Evolutionary conservation across 2,329 filamentous ascomycete species (phyloP).

Genomic region (Thelonectria olida): DNA sequence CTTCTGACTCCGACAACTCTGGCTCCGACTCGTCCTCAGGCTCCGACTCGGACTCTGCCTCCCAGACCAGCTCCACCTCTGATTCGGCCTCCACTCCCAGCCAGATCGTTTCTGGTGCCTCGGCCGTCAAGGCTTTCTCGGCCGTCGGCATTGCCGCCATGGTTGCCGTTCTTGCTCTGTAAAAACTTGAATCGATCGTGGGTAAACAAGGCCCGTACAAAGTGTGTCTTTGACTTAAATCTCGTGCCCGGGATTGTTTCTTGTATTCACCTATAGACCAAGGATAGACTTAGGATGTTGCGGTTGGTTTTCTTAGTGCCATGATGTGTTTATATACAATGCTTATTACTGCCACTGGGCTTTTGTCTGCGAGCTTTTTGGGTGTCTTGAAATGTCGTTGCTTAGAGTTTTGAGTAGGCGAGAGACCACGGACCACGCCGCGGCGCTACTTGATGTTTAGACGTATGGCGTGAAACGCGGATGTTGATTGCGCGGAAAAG

Average conservation of each 20-base stretch:
- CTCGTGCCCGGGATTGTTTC: constrained; percentile 40
- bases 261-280: constrained; percentile 41
- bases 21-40: constrained; percentile 7
- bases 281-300: constrained; percentile 40
- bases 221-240: constrained; percentile 36
- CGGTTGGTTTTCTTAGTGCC: constrained; percentile 23
- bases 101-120: constrained; percentile 26
- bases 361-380: not conserved
- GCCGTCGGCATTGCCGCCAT: constrained; percentile 31
- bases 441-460: too few relatives aligned
- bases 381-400: not conserved
- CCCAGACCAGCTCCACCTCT: constrained; percentile 1
- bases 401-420: not conserved
- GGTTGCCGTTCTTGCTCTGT: constrained; percentile 36
- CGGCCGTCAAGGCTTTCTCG: constrained; percentile 28
- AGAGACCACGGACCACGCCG: too few relatives aligned
- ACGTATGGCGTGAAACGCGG: too few relatives aligned
- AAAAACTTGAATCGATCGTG: constrained; percentile 36
- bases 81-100: constrained; percentile 27
- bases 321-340: constrained; percentile 1
- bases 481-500: too few relatives aligned
- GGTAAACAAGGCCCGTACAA: constrained; percentile 33
- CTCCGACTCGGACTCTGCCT: constrained; percentile 4
- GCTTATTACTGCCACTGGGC: too few relatives aligned
- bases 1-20: constrained; percentile 13